Conservation (phyloP, 2,329 filamentous ascomycete genomes). For the Tolypocladium pustulatum region DNA sequence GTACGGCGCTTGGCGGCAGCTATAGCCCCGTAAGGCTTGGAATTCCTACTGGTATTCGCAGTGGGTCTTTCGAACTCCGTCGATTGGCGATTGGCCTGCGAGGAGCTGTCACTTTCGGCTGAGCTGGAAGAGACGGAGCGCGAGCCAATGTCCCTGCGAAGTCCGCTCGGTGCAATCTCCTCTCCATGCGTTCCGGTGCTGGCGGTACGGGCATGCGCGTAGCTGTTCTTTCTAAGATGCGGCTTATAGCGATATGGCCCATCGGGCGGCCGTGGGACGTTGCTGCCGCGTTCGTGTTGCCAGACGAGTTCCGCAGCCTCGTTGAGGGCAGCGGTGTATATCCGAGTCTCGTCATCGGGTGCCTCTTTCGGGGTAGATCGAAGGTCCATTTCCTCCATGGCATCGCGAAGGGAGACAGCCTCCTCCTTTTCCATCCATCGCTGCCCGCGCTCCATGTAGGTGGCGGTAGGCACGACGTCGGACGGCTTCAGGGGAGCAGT, state of each 20-base stretch:
- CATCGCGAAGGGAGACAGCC: slow-evolving; percentile 56
- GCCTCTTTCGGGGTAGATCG: slow-evolving; percentile 22
- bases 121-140: slow-evolving; percentile 44
- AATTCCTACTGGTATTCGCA: slow-evolving; percentile 11
- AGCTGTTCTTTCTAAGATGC: slow-evolving; percentile 61
- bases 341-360: slow-evolving; percentile 45
- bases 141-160: slow-evolving; percentile 29
- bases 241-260: slow-evolving; percentile 58
- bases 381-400: slow-evolving; percentile 64
- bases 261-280: slow-evolving; percentile 41
- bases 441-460: slow-evolving; percentile 63
- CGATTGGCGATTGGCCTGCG: slow-evolving; percentile 18
- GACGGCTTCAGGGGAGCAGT: slow-evolving; percentile 41
- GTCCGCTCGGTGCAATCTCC: slow-evolving; percentile 26
- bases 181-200: slow-evolving; percentile 41
- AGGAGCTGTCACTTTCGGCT: slow-evolving; percentile 32
- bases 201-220: slow-evolving; percentile 55
- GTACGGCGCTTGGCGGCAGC: slow-evolving; percentile 40
- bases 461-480: slow-evolving; percentile 52
- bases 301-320: slow-evolving; percentile 73
- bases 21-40: slow-evolving; percentile 31
- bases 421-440: slow-evolving; percentile 78
- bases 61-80: slow-evolving; percentile 11
- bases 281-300: slow-evolving; percentile 55
- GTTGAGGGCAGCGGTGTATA: slow-evolving; percentile 62